A percentile compares a stretch with the other conserved stretches of the same genome.
These are phyloP conservation scores for Trichophyton schoenleinii DNA, from an alignment of 2,329 filamentous ascomycete genomes.

Conservation along the genomic window DNA sequence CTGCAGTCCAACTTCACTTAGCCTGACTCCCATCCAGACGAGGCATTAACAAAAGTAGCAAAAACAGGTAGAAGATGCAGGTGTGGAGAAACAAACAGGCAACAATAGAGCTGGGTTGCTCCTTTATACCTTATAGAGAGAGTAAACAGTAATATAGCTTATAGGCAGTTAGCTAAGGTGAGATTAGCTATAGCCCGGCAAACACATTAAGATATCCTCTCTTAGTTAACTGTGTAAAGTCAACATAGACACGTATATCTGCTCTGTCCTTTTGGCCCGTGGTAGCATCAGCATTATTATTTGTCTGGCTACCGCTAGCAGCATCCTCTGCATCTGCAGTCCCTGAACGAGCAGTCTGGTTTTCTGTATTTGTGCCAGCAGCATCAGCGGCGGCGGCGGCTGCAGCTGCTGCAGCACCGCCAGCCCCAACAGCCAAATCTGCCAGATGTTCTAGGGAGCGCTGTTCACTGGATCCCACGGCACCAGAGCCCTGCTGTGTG, in stretches of 20 bases:
- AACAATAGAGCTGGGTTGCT: not conserved
- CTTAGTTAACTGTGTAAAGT: conserved; percentile 31
- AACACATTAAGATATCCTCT: conserved; percentile 33
- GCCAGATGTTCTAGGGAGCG: conserved; percentile 34
- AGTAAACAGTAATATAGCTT: not conserved
- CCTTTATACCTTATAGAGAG: not conserved
- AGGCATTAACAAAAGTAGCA: not conserved
- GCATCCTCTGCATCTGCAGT: conserved; percentile 7
- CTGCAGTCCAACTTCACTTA: not conserved
- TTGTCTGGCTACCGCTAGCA: not conserved
- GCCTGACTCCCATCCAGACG: not conserved
- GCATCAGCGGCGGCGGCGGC: not conserved
- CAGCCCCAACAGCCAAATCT: conserved; percentile 33
- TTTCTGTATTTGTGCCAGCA: conserved; percentile 7
- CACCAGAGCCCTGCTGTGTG: conserved; percentile 13
- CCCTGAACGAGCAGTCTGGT: conserved; percentile 5
- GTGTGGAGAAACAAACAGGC: not conserved
- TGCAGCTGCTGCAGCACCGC: conserved; percentile 20
- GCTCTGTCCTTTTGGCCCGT: conserved; percentile 11
- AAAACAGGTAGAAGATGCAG: not conserved
- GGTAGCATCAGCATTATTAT: not conserved
- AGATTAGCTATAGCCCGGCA: conserved; percentile 8
- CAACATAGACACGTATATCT: conserved; percentile 24
- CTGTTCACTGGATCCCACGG: conserved; percentile 31
- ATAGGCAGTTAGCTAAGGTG: not conserved